phyloP scores from a whole-genome alignment of 2,329 filamentous ascomycete species.

The Diplocarpon mali region DNA sequence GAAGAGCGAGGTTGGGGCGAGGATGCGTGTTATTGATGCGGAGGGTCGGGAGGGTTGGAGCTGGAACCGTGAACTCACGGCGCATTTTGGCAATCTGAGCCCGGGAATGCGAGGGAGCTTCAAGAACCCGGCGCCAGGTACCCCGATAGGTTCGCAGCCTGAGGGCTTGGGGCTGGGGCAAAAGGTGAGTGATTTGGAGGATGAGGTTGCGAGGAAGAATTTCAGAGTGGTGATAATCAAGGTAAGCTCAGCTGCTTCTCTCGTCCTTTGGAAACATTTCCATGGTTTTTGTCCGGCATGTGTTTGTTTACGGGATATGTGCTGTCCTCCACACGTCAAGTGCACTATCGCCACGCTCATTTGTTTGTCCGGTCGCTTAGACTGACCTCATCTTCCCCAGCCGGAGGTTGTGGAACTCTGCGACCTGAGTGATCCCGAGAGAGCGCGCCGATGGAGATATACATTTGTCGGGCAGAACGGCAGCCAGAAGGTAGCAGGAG shows the following conservation, averaged over 20 bases:
- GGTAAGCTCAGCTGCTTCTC: not conserved
- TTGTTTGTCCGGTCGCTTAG: no score
- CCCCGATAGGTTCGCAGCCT: constrained; percentile 40
- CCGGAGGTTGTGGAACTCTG: constrained; percentile 57
- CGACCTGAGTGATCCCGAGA: constrained; percentile 48
- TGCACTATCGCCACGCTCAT: no score
- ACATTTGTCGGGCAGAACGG: constrained; percentile 37
- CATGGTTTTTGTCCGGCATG: not conserved
- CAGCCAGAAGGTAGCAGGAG: constrained; percentile 33
- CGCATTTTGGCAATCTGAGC: constrained; percentile 80
- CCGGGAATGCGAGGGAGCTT: constrained; percentile 72
- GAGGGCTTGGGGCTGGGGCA: constrained; percentile 40
- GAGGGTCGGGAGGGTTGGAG: constrained; percentile 39
- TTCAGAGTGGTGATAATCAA: constrained; percentile 79
- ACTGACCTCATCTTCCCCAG: not conserved
- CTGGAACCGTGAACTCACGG: constrained; percentile 70
- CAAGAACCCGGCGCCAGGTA: constrained; percentile 54
- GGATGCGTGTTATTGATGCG: constrained; percentile 47
- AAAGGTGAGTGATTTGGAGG: constrained; percentile 50
- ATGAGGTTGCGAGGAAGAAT: constrained; percentile 51
- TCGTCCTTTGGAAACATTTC: not conserved
- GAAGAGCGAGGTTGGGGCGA: constrained; percentile 45
- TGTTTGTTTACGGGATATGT: not conserved
- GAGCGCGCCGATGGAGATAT: constrained; percentile 46
- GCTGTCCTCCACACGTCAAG: no score